Evolutionary conservation across 2,329 filamentous ascomycete genomes (phyloP).

Genomic region (Beauveria australis): DNA sequence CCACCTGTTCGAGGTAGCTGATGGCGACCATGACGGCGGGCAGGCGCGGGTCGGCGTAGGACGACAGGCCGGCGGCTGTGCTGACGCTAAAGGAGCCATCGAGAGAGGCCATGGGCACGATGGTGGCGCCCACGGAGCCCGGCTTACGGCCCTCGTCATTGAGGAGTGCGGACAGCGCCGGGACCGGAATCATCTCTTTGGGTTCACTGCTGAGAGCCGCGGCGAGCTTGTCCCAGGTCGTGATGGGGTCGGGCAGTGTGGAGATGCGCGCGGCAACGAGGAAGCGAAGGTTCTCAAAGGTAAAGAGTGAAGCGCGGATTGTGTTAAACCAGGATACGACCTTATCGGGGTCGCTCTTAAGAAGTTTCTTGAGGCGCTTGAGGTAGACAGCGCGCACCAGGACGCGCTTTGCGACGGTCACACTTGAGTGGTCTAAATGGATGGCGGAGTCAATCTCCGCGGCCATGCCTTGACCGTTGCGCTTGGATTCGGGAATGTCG

Average conservation of each 20-base stretch:
- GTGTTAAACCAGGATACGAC: conserved; percentile 72
- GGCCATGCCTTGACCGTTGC: conserved; percentile 65
- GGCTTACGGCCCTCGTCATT: conserved; percentile 67
- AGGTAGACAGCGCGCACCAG: conserved; percentile 84
- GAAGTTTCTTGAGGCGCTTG: conserved; percentile 72
- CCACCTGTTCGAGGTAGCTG: conserved; percentile 84
- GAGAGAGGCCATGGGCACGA: conserved; percentile 85
- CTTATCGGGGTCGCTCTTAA: conserved; percentile 65
- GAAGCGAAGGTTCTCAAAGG: conserved; percentile 76
- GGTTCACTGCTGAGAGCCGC: conserved; percentile 26
- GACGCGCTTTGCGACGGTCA: conserved; percentile 68
- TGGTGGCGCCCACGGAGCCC: conserved; percentile 63
- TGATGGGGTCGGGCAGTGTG: conserved; percentile 66
- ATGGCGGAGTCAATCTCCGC: conserved; percentile 65
- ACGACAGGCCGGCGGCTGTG: conserved; percentile 64
- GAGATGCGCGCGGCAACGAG: conserved; percentile 74
- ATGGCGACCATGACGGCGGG: conserved; percentile 82
- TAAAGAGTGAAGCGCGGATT: conserved; percentile 68
- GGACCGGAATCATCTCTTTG: conserved; percentile 57
- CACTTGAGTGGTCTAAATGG: conserved; percentile 68
- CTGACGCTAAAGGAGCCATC: conserved; percentile 86
- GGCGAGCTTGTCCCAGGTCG: conserved; percentile 60
- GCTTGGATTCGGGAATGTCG: conserved; percentile 87
- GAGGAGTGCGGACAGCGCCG: conserved; percentile 61
- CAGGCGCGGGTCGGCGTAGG: conserved; percentile 67